Conservation (phyloP, 2,329 filamentous ascomycete species). For the Penicillium sp. region DNA sequence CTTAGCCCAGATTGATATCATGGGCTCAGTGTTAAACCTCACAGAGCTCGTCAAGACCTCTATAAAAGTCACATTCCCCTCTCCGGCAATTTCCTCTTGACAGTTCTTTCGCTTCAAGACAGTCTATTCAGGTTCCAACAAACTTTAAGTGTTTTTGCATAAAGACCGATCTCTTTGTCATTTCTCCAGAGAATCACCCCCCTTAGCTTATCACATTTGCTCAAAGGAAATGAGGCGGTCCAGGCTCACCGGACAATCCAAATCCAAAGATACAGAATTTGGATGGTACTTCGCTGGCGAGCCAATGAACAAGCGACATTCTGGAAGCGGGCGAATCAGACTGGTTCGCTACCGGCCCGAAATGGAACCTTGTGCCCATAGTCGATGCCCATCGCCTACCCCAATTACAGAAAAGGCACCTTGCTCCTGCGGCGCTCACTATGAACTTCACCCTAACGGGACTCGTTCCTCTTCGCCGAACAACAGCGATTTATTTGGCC, state of each 20-base stretch:
- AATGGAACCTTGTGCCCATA: slow-evolving; percentile 1
- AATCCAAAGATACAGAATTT: neutral
- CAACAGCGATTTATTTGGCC: neutral
- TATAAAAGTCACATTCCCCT: slow-evolving; percentile 1
- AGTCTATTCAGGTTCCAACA: neutral
- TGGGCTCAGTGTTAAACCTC: slow-evolving; percentile 2
- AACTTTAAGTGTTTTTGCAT: neutral
- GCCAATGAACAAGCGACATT: slow-evolving; percentile 5
- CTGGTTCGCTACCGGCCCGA: slow-evolving; percentile 3
- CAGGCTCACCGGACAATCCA: slow-evolving; percentile 2
- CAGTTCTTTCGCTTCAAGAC: slow-evolving; percentile 5
- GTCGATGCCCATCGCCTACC: slow-evolving; percentile 10
- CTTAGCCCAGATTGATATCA: slow-evolving; percentile 1
- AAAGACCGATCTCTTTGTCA: neutral
- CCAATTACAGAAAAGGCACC: slow-evolving; percentile 3
- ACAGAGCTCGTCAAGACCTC: neutral
- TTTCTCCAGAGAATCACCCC: neutral
- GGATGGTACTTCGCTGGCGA: slow-evolving; percentile 9
- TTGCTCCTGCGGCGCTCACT: neutral
- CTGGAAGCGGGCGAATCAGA: slow-evolving; percentile 1
- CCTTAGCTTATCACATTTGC: neutral
- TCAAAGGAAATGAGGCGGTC: neutral
- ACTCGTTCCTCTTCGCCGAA: slow-evolving; percentile 1
- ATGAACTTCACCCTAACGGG: slow-evolving; percentile 5
- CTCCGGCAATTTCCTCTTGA: slow-evolving; percentile 4